Evolutionary conservation across 202 grass and related monocot genomes (phyloP).

Genomic region (Thinopyrum obtusiflorum): DNA sequence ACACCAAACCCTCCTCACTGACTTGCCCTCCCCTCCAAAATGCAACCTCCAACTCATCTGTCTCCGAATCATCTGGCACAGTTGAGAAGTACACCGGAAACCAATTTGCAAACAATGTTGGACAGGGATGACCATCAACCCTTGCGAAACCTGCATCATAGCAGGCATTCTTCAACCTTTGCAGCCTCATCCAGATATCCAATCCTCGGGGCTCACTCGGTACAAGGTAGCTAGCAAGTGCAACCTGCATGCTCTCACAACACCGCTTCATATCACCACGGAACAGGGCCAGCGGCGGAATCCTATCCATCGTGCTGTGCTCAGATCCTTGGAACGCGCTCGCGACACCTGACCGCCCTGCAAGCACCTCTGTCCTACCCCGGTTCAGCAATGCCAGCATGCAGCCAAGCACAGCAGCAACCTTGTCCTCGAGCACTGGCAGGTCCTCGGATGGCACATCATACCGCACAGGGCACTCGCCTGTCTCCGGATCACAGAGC

Average conservation of each 20-base stretch:
- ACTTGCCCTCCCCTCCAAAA: constrained; percentile 98
- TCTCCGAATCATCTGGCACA: constrained; percentile 40
- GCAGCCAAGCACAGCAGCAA: constrained; percentile 76
- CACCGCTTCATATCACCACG: constrained; percentile 92
- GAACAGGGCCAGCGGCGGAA: constrained; percentile 79
- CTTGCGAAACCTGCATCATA: constrained; percentile 90
- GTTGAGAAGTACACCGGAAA: constrained; percentile 62
- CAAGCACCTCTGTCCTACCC: constrained; percentile 72
- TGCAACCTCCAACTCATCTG: constrained; percentile 73
- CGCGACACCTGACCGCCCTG: constrained; percentile 49
- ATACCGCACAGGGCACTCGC: constrained; percentile 64
- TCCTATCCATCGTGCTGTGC: constrained; percentile 49
- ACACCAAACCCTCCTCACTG: constrained; percentile 73
- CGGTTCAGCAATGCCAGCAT: constrained; percentile 80
- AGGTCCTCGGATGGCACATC: constrained; percentile 72
- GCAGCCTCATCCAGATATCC: constrained; percentile 71
- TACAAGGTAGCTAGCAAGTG: constrained; percentile 61
- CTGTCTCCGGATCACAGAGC: constrained; percentile 90
- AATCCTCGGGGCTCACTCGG: constrained; percentile 42
- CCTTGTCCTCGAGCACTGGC: constrained; percentile 80
- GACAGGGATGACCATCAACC: constrained; percentile 66
- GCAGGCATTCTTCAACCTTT: constrained; percentile 86
- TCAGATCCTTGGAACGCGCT: constrained; percentile 48
- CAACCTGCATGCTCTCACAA: constrained; percentile 89
- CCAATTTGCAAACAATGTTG: constrained; percentile 94